A percentile compares a stretch with the other conserved stretches of the same genome.
These are phyloP conservation scores for Cudoniella acicularis DNA, from an alignment of 495 filamentous ascomycete species.

Conservation along the genomic window DNA sequence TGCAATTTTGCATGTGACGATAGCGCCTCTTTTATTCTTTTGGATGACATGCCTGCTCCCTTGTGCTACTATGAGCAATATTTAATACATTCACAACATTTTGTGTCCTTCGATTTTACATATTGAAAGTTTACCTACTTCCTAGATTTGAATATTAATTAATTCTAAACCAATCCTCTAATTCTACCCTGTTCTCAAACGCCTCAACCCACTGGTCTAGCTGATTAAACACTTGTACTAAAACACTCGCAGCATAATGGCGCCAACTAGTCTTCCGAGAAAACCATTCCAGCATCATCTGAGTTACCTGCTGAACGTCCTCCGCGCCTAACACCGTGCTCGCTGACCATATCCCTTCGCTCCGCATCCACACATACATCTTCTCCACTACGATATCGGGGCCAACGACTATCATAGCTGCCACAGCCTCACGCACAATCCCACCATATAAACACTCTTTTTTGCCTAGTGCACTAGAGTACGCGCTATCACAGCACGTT, in stretches of 20 bases:
- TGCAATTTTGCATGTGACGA: no score
- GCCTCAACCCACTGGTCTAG: conserved; percentile 2
- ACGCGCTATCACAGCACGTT: conserved; percentile 1
- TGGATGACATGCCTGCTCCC: no score
- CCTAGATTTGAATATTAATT: neutral
- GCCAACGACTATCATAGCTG: conserved; percentile 7
- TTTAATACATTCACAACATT: no score
- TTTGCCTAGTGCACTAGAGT: neutral
- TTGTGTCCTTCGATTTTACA: no score
- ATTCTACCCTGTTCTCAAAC: conserved; percentile 2
- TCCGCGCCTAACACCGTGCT: neutral
- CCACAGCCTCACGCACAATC: conserved; percentile 5
- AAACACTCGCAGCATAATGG: conserved; percentile 5
- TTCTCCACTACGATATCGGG: neutral
- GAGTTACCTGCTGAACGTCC: neutral
- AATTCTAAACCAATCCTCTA: conserved; percentile 5
- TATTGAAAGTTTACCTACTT: no score
- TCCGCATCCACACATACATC: conserved; percentile 7
- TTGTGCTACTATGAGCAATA: no score
- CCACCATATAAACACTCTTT: conserved; percentile 3
- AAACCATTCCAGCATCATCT: conserved; percentile 6
- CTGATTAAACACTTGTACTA: conserved; percentile 3
- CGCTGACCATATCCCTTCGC: conserved; percentile 5
- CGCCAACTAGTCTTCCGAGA: conserved; percentile 4
- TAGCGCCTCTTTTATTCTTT: no score